Percentiles rank a stretch among this genome's conserved stretches.
These are phyloP conservation scores for Arthrobotrys musiformis DNA, from an alignment of 2,329 filamentous ascomycete genomes.

Conservation along the genomic window DNA sequence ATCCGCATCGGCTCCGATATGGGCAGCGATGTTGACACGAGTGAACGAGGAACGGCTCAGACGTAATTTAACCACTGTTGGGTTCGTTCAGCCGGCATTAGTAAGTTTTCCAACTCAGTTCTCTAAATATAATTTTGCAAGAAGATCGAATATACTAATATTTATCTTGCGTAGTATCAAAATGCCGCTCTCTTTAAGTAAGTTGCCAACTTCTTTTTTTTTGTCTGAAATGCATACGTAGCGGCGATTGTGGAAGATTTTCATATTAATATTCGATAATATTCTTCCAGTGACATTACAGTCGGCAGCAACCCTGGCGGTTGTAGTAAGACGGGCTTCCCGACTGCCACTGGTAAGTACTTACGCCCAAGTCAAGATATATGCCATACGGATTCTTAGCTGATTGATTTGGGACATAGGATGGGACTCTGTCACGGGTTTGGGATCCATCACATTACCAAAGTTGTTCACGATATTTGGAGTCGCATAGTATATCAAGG, in stretches of 20 bases:
- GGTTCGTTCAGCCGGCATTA: slow-evolving; percentile 68
- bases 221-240: too few species aligned
- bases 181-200: slow-evolving; percentile 39
- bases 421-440: slow-evolving; percentile 64
- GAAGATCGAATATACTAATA: slow-evolving; percentile 1
- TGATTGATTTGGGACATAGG: slow-evolving; percentile 55
- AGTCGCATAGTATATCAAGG: slow-evolving; percentile 3
- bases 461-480: slow-evolving; percentile 61
- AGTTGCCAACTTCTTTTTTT: too few species aligned
- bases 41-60: slow-evolving; percentile 67
- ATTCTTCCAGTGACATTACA: slow-evolving; percentile 63
- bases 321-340: slow-evolving; percentile 63
- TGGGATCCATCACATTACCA: slow-evolving; percentile 62
- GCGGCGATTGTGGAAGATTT: too few species aligned
- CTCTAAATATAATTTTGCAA: too few species aligned
- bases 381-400: too few species aligned
- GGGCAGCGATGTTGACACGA: slow-evolving; percentile 66
- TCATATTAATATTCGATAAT: too few species aligned
- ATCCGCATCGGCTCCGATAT: slow-evolving; percentile 66
- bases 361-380: background rate
- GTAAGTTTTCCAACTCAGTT: slow-evolving; percentile 8
- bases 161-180: slow-evolving; percentile 35
- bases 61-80: slow-evolving; percentile 65
- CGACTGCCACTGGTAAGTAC: slow-evolving; percentile 60
- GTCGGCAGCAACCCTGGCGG: slow-evolving; percentile 63